Base-by-base conservation (phyloP, 345 rosid genomes). In the Boechera retrofracta region DNA sequence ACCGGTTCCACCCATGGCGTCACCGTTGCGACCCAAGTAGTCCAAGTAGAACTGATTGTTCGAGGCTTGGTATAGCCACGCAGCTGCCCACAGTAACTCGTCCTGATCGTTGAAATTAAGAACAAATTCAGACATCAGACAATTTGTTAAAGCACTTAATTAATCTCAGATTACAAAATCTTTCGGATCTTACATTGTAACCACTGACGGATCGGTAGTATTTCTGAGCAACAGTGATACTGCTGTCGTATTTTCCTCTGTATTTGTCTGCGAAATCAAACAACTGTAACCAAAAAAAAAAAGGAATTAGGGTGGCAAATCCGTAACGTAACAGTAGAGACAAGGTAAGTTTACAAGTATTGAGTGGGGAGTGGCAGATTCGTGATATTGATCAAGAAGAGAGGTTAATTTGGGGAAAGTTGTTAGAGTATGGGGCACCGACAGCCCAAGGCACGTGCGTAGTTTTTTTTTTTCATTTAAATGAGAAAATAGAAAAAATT, bases 211-310 rank as follows among this genome's bases (percentile, higher is more conserved):
- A 95, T 57, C 72, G 81, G 82, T 95, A 95, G 63, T 91, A 95
- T 47, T 95, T 92, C 64, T 84, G 96, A 1, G 91, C 99, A 10
- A 88, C 87, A 0, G 88, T 86, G 65, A 95, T 91, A 80, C 97
- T 92, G 85, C 96, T 75, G 83, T 92, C 98, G 72, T 95, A 95
- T 82, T 95, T 95, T 66, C 98, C 98, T 69, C 98, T 86, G 92
- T 95, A 86, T 75, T 89, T 95, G 86, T 95, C 98, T 15, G 99
- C 99, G 62, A 95, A 92, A 69, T 87, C 90, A 53, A 95, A 95
- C 35, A 95, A 83, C 99, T 95, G 94, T 10, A 73, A n/a, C 49
- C 8, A 5, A 13, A 39, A 54, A 2, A 28, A 28, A 31, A 48
- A 29, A 10, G 3, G 41, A 65, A 32, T 72, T 38, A 64, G 47